Conservation (phyloP, 2,329 filamentous ascomycete genomes). For the Ascomycota sp. region DNA sequence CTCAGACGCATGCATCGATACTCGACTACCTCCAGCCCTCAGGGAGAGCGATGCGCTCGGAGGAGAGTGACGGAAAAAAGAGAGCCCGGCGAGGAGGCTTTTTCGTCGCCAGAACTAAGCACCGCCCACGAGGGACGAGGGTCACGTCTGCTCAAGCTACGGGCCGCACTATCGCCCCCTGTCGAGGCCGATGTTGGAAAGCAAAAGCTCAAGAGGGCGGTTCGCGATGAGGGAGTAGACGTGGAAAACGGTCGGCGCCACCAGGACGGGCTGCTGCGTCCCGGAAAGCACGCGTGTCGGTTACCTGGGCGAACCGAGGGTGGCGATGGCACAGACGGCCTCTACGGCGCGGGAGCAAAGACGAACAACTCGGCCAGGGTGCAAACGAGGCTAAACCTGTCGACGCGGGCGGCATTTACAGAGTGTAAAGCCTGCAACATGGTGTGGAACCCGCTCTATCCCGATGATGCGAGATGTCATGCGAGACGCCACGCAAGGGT, state of each 20-base stretch:
- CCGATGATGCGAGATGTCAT: constrained; percentile 22
- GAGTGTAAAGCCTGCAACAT: constrained; percentile 22
- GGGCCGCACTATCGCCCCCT: constrained; percentile 5
- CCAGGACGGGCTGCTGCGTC: too few species aligned
- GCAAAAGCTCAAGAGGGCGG: too few species aligned
- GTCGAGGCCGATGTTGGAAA: neutral
- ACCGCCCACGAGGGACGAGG: constrained; percentile 4
- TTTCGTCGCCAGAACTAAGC: constrained; percentile 3
- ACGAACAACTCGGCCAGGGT: constrained; percentile 7
- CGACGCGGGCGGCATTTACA: constrained; percentile 18
- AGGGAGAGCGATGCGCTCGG: constrained; percentile 2
- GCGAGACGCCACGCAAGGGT: constrained; percentile 17
- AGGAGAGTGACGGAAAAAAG: constrained; percentile 2
- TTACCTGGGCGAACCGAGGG: too few species aligned
- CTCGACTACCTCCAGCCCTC: constrained; percentile 21
- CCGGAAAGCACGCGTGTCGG: too few species aligned
- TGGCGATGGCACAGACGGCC: neutral
- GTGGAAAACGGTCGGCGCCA: too few species aligned
- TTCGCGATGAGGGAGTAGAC: too few species aligned
- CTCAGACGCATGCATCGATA: constrained; percentile 12
- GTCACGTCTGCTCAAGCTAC: constrained; percentile 11
- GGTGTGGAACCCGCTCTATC: constrained; percentile 22
- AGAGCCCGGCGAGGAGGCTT: constrained; percentile 1
- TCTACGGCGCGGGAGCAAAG: neutral
- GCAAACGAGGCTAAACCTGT: constrained; percentile 24